Conservation (phyloP, 2,329 filamentous ascomycete species). For the Colletotrichum orbiculare region DNA sequence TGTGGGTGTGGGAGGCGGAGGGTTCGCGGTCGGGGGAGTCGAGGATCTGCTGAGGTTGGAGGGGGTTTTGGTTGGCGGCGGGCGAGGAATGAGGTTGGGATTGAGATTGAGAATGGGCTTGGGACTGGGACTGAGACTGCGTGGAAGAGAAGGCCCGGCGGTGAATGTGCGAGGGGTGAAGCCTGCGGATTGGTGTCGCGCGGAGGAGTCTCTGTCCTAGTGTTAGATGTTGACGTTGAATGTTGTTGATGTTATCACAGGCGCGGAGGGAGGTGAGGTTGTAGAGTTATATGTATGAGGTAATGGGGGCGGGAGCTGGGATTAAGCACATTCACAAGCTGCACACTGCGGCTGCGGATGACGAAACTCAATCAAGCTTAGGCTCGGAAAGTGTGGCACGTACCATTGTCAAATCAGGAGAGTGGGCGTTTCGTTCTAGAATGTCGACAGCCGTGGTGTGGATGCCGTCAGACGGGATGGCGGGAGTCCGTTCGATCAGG, state of each 20-base stretch:
- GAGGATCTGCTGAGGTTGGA: conserved; percentile 24
- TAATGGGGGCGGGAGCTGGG: conserved; percentile 4
- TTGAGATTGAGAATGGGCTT: conserved; percentile 10
- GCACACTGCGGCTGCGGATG: too few species aligned
- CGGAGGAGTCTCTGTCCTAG: conserved; percentile 11
- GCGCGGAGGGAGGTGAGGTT: not conserved
- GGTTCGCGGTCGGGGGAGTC: conserved; percentile 31
- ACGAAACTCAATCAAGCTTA: not conserved
- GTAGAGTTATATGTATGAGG: conserved; percentile 20
- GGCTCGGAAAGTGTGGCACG: conserved; percentile 4
- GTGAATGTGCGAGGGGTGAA: conserved; percentile 10
- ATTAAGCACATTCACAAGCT: conserved; percentile 15
- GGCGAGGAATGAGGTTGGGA: conserved; percentile 10
- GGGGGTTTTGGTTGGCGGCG: conserved; percentile 16
- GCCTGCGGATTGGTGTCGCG: conserved; percentile 13
- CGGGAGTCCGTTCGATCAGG: conserved; percentile 4
- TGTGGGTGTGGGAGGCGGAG: not conserved
- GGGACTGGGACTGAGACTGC: conserved; percentile 26
- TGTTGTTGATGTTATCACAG: not conserved
- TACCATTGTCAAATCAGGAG: conserved; percentile 29
- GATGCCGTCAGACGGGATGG: conserved; percentile 9
- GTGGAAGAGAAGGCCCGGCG: conserved; percentile 29
- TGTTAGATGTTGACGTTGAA: too few species aligned
- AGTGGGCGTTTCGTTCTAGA: conserved; percentile 17
- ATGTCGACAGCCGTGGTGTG: not conserved